A percentile compares a stretch with the other conserved stretches of the same genome.
Evolutionary conservation across 352 stramenopile species (phyloP).

Genomic region (Peronosclerospora sorghi): DNA sequence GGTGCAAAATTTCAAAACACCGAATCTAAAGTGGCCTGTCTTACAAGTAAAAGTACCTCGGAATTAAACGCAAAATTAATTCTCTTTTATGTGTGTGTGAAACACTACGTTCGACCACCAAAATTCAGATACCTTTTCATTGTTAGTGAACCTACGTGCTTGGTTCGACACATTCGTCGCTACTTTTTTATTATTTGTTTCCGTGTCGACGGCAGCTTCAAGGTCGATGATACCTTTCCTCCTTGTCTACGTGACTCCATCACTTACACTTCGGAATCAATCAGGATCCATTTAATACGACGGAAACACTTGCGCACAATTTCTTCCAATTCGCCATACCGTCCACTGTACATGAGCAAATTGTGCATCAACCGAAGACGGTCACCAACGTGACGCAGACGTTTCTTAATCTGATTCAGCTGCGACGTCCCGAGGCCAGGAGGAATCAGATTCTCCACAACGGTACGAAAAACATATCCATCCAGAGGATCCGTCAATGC

Average conservation of each 20-base stretch:
- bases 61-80: too few species aligned
- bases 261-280: conserved; percentile 80
- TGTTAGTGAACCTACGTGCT: too few species aligned
- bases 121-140: too few species aligned
- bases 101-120: too few species aligned
- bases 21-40: too few species aligned
- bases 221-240: too few species aligned
- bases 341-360: conserved; percentile 81
- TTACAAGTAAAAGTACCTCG: too few species aligned
- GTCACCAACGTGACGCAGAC: conserved; percentile 75
- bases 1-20: too few species aligned
- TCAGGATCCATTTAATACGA: conserved; percentile 88
- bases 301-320: conserved; percentile 88
- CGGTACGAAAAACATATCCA: conserved; percentile 78
- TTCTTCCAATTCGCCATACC: conserved; percentile 74
- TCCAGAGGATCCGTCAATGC: conserved; percentile 66
- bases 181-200: too few species aligned
- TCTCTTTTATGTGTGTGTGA: too few species aligned
- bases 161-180: too few species aligned
- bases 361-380: conserved; percentile 84
- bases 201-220: too few species aligned
- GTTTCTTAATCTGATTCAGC: conserved; percentile 84
- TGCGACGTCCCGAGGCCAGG: conserved; percentile 68
- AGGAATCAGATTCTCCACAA: conserved; percentile 82
- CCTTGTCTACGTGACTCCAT: neutral